phyloP scores from a whole-genome alignment of 306 rosid genomes.

The Corylus americana region DNA sequence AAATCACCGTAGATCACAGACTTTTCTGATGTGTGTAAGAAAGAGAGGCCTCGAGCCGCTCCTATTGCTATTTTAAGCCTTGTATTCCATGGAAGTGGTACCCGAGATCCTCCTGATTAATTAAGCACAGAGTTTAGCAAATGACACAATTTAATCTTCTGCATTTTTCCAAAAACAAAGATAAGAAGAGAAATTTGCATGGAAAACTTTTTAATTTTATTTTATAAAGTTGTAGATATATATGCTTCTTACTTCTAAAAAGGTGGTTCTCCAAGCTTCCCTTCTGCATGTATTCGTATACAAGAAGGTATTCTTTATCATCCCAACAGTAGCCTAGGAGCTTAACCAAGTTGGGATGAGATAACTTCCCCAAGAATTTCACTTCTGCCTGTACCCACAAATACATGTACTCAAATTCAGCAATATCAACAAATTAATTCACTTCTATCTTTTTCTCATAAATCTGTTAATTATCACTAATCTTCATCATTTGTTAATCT shows the following conservation, averaged over 20 bases:
- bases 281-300: conserved; percentile 69
- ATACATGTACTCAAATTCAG: neutral
- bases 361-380: conserved; percentile 70
- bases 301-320: conserved; percentile 59
- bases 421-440: too few relatives aligned
- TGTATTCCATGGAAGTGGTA: conserved; percentile 65
- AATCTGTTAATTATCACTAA: too few relatives aligned
- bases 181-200: neutral
- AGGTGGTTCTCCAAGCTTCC: conserved; percentile 92
- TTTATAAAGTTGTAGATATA: too few relatives aligned
- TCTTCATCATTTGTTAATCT: too few relatives aligned
- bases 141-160: neutral
- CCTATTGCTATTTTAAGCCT: conserved; percentile 80
- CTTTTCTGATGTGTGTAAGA: conserved; percentile 63
- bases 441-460: too few relatives aligned
- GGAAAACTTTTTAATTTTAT: neutral
- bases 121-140: neutral
- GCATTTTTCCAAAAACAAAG: neutral
- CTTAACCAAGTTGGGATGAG: conserved; percentile 77
- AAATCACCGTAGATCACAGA: conserved; percentile 82
- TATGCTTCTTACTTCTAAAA: conserved; percentile 56
- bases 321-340: conserved; percentile 82
- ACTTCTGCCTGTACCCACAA: conserved; percentile 67
- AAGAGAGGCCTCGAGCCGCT: conserved; percentile 73
- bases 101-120: conserved; percentile 45